phyloP scores from a whole-genome alignment of 108 stramenopile species.

The Conticribra weissflogii region DNA sequence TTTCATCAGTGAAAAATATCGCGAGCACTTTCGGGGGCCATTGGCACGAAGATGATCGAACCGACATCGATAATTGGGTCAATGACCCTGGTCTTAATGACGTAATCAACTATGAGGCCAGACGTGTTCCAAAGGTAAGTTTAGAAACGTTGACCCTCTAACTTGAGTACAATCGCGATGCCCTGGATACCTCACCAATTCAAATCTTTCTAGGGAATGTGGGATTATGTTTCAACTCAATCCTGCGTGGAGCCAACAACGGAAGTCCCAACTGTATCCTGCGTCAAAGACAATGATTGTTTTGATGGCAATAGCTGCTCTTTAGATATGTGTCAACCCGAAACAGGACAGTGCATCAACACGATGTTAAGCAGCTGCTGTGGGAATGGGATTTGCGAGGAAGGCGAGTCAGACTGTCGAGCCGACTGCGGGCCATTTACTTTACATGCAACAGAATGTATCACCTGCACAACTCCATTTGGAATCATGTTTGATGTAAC shows the following conservation, averaged over 20 bases:
- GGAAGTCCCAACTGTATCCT: background rate
- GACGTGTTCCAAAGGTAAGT: conserved; percentile 2
- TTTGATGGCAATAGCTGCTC: conserved; percentile 24
- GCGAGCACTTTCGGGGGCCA: conserved; percentile 17
- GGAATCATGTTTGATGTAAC: conserved; percentile 15
- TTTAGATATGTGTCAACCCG: conserved; percentile 4
- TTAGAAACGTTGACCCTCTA: background rate
- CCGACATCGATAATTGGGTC: conserved; percentile 17
- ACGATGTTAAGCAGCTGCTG: conserved; percentile 7
- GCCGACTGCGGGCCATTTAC: conserved; percentile 24
- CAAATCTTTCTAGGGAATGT: too few species aligned
- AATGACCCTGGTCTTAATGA: background rate
- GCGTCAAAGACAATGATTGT: conserved; percentile 5
- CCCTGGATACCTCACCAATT: too few species aligned
- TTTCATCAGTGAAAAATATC: background rate
- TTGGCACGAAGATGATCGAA: conserved; percentile 19
- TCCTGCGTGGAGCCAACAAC: too few species aligned
- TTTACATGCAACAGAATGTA: background rate
- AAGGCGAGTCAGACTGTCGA: background rate
- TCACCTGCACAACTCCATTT: background rate
- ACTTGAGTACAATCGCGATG: too few species aligned
- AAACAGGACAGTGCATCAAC: conserved; percentile 2
- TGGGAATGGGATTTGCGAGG: conserved; percentile 22
- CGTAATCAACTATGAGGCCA: background rate
- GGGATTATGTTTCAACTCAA: too few species aligned